Conservation (phyloP, 345 rosid species). For the Sapria himalayana region DNA sequence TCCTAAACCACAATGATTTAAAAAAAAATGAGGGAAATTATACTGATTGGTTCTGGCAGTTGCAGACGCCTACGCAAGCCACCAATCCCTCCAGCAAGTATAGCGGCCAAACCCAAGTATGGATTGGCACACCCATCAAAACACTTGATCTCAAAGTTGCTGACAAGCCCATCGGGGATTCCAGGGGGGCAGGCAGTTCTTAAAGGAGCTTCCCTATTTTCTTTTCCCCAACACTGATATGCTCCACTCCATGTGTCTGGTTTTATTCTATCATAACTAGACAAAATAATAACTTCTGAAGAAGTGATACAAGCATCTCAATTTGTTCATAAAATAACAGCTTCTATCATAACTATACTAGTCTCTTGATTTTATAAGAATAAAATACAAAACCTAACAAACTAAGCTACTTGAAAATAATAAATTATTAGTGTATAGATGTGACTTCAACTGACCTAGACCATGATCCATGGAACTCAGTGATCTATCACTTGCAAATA, state of each 20-base stretch:
- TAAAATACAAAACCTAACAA: too few species aligned
- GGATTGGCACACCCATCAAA: slow-evolving; percentile 91
- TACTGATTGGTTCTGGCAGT: slow-evolving; percentile 73
- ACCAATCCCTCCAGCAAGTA: slow-evolving; percentile 76
- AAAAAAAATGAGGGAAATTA: not conserved
- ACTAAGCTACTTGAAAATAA: too few species aligned
- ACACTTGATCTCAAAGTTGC: slow-evolving; percentile 85
- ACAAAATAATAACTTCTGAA: not conserved
- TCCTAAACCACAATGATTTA: not conserved
- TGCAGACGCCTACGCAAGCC: slow-evolving; percentile 52
- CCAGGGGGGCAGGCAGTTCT: slow-evolving; percentile 93
- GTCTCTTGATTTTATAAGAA: too few species aligned
- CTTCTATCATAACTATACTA: too few species aligned
- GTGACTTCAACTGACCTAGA: too few species aligned
- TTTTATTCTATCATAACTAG: slow-evolving; percentile 80
- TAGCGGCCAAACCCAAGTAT: slow-evolving; percentile 52
- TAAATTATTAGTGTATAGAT: too few species aligned
- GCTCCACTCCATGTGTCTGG: slow-evolving; percentile 97
- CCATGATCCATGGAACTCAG: too few species aligned
- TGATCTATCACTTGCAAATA: too few species aligned
- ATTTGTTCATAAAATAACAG: too few species aligned
- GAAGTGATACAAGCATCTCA: too few species aligned
- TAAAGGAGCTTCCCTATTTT: slow-evolving; percentile 75
- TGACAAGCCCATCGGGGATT: slow-evolving; percentile 37
- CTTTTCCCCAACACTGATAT: slow-evolving; percentile 96